A percentile compares a stretch with the other conserved stretches of the same genome.
Conservation (phyloP, 2,329 filamentous ascomycete species). For the Leptosphaerulina australis region DNA sequence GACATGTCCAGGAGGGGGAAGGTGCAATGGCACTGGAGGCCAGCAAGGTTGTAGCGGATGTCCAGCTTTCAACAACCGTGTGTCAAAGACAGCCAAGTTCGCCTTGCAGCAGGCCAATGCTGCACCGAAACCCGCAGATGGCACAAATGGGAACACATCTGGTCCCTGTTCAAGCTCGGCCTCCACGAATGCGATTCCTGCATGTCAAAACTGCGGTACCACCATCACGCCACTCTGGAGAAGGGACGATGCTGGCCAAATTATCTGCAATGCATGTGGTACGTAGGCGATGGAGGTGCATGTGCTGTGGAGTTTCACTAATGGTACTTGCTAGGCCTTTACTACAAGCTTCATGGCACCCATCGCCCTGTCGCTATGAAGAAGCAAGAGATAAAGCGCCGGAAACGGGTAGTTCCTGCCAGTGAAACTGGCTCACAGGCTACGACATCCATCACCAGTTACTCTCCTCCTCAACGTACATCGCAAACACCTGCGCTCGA, state of each 20-base stretch:
- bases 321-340: constrained; percentile 68
- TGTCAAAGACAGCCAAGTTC: constrained; percentile 83
- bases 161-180: constrained; percentile 22
- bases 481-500: constrained; percentile 41
- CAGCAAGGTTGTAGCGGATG: constrained; percentile 95
- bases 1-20: constrained; percentile 93
- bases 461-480: constrained; percentile 38
- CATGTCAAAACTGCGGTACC: constrained; percentile 95
- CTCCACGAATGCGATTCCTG: constrained; percentile 70
- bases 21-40: constrained; percentile 94
- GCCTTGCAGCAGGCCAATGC: constrained; percentile 57
- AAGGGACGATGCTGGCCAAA: constrained; percentile 90
- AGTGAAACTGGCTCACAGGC: constrained; percentile 52
- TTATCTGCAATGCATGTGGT: constrained; percentile 99
- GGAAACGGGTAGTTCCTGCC: constrained; percentile 91
- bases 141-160: constrained; percentile 23
- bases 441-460: constrained; percentile 35
- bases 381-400: constrained; percentile 92
- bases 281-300: constrained; percentile 49
- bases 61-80: constrained; percentile 94
- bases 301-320: constrained; percentile 14
- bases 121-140: constrained; percentile 22
- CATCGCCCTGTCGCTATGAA: constrained; percentile 98
- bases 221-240: constrained; percentile 97
- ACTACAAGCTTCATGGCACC: constrained; percentile 93